Percentiles rank a stretch among this genome's conserved stretches.
Conservation (phyloP, 228 moss, liverwort and hornwort genomes). For the Sphagnum magellanicum region DNA sequence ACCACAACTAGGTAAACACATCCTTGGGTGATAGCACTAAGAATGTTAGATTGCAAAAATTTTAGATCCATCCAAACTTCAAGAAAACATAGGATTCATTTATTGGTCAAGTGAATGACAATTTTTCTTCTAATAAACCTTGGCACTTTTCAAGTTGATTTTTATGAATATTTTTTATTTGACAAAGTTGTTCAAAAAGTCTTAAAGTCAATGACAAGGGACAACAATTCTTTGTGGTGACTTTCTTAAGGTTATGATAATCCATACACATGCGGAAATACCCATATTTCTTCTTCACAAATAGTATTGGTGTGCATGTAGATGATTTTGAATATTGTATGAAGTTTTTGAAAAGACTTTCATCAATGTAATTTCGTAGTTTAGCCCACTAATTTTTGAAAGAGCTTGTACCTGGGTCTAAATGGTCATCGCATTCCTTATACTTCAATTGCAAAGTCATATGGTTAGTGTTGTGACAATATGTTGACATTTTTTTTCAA, state of each 20-base stretch:
- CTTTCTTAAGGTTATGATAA: constrained; percentile 1
- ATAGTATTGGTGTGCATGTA: not conserved
- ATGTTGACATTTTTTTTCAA: no score
- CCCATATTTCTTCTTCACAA: constrained; percentile 7
- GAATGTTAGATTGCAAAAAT: no score
- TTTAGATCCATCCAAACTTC: no score
- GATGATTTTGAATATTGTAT: not conserved
- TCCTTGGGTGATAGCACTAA: no score
- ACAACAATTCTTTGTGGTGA: not conserved
- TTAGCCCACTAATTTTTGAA: no score
- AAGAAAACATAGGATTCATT: no score
- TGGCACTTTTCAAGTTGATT: not conserved
- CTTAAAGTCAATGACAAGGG: not conserved
- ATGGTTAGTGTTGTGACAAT: no score
- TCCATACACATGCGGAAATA: not conserved
- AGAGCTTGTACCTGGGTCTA: no score
- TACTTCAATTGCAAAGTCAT: no score
- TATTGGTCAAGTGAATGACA: no score
- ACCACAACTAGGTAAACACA: no score
- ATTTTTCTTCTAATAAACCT: not conserved
- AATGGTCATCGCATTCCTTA: no score
- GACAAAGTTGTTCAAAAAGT: constrained; percentile 6
- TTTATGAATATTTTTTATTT: not conserved
- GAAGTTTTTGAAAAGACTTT: not conserved
- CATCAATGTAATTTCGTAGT: not conserved